Evolutionary conservation across 1,284 basidiomycete genomes (phyloP), one percentile per base, ranked within the genome.

Genomic region (Ustanciosporium gigantosporum): DNA sequence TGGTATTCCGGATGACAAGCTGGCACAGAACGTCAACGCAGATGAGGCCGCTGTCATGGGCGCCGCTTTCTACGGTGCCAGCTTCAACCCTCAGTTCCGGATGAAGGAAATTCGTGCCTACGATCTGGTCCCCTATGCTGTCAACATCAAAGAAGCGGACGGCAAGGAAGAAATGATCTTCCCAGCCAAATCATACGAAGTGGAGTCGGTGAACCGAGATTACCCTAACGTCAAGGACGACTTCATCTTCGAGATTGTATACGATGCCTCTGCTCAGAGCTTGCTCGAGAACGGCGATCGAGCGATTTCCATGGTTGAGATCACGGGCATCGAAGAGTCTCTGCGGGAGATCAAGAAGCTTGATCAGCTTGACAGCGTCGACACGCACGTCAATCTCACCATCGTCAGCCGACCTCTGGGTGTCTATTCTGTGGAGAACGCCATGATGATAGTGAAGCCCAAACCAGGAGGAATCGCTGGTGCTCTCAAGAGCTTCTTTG

Each of bases 31-130:
- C 69, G 90, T 99, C 46, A 98, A 99, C 76, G 88, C 94, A 0
- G 95, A 98, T 77, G 94, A 99, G 82, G 91, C 92, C 0, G 89
- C 89, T 11, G 94, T 96, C 14, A 85, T 98, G 42, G 92, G 64
- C 19, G 93, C 94, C 4, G 95, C 90, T 2, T 86, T 96, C 45
- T 88, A 95, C 67, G 95, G 92, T 19, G 95, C 95, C 3, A 84
- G 85, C 24, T 84, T 93, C 39, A 91, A 88, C 70, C 84, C 88
- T 31, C 90, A 91, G 76, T 97, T 96, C 84, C 90, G 90, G 81
- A 96, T 94, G 57, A 98, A 98, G 81, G 87, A 88, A 64, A 89
- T 97, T 77, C 88, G 89, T 50, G 83, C 96, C 22, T 79, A 83
- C 16, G 94, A 97, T 41, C 57, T 62, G 25, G 53, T 70, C 37